Evolutionary conservation across 2,329 filamentous ascomycete species (phyloP).

Genomic region (Curvularia eragrostidis): DNA sequence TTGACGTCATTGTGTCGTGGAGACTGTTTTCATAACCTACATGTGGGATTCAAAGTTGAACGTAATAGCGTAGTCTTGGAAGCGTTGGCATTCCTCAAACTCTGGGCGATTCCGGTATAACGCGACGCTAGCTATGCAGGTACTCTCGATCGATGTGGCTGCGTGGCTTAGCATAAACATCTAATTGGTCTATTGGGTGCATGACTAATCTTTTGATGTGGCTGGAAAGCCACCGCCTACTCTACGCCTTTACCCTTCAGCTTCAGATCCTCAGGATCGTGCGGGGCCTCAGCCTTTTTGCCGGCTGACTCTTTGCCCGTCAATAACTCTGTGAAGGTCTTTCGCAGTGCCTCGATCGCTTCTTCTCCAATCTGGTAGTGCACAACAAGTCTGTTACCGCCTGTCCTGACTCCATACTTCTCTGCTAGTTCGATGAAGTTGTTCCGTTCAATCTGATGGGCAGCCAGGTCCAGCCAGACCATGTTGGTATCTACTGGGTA

Average conservation of each 20-base stretch:
- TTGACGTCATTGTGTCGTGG: constrained; percentile 11
- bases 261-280: constrained; percentile 36
- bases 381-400: constrained; percentile 67
- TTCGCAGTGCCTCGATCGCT: constrained; percentile 58
- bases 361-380: constrained; percentile 76
- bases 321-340: constrained; percentile 35
- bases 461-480: constrained; percentile 80
- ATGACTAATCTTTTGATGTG: constrained; percentile 4
- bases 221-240: constrained; percentile 18
- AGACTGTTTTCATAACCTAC: background rate
- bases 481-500: constrained; percentile 88
- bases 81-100: constrained; percentile 18
- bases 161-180: constrained; percentile 4
- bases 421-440: constrained; percentile 63
- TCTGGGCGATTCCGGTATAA: constrained; percentile 18
- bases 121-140: constrained; percentile 15
- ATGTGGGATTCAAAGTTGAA: constrained; percentile 14
- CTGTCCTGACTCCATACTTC: constrained; percentile 64
- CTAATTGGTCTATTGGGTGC: constrained; percentile 5
- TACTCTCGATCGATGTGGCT: constrained; percentile 12
- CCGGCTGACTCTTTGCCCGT: constrained; percentile 28
- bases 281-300: constrained; percentile 30
- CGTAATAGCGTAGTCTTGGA: constrained; percentile 31
- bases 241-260: constrained; percentile 41
- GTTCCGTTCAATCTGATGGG: constrained; percentile 60